Evolutionary conservation across 1,284 basidiomycete species (phyloP).

Genomic region (Leccinum griseonigrum): DNA sequence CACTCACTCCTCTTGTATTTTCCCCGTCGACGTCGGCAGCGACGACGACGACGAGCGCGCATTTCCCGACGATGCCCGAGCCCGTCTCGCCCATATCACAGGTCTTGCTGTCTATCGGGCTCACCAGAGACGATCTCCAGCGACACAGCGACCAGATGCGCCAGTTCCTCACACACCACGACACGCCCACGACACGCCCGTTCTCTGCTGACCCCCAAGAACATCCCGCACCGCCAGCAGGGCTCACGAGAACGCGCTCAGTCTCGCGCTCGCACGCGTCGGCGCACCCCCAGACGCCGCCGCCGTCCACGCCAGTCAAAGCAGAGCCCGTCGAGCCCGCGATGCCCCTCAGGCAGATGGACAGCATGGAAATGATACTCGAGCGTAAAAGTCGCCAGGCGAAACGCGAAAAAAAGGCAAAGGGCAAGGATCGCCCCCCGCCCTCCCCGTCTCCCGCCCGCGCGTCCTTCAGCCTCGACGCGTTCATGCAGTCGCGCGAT

Average conservation of each 20-base stretch:
- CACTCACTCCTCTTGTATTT: constrained; percentile 6
- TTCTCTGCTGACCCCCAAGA: constrained; percentile 38
- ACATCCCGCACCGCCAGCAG: constrained; percentile 35
- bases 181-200: constrained; percentile 42
- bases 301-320: constrained; percentile 59
- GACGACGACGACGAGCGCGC: constrained; percentile 15
- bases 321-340: constrained; percentile 50
- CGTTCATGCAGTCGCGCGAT: constrained; percentile 57
- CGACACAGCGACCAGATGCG: constrained; percentile 72
- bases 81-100: constrained; percentile 57
- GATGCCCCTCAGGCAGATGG: constrained; percentile 52
- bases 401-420: constrained; percentile 49
- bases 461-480: constrained; percentile 42
- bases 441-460: constrained; percentile 50
- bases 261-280: constrained; percentile 48
- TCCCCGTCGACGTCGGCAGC: constrained; percentile 19
- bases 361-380: constrained; percentile 71
- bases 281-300: constrained; percentile 30
- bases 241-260: constrained; percentile 48
- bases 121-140: constrained; percentile 67
- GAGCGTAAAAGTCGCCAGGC: constrained; percentile 60
- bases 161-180: constrained; percentile 60
- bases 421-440: constrained; percentile 43
- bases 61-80: constrained; percentile 21
- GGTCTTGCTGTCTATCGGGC: constrained; percentile 61